Evolutionary conservation across 2,329 filamentous ascomycete genomes (phyloP).

Genomic region (Ophiocordyceps camponoti-floridani): DNA sequence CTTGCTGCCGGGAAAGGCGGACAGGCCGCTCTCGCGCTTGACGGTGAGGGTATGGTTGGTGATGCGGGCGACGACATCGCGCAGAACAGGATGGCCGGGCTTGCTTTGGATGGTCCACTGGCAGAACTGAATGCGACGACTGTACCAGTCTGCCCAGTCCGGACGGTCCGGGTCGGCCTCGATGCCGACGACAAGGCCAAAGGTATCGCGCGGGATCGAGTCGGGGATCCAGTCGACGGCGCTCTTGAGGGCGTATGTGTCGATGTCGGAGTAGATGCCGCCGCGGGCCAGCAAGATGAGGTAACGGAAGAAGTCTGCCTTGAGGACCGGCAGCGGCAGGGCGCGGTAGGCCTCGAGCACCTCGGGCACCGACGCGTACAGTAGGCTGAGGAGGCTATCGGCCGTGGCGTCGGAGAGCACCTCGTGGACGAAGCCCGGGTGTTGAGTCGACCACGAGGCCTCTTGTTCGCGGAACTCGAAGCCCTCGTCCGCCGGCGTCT

Average conservation of each 20-base stretch:
- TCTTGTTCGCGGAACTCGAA: slow-evolving; percentile 75
- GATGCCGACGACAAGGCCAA: slow-evolving; percentile 84
- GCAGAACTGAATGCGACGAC: slow-evolving; percentile 89
- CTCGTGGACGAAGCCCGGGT: slow-evolving; percentile 89
- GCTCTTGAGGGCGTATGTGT: slow-evolving; percentile 70
- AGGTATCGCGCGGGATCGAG: slow-evolving; percentile 53
- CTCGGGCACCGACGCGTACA: slow-evolving; percentile 71
- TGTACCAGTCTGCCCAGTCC: slow-evolving; percentile 95
- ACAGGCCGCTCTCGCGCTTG: slow-evolving; percentile 50
- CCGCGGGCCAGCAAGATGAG: slow-evolving; percentile 44
- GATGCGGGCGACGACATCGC: slow-evolving; percentile 73
- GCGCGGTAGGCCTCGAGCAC: slow-evolving; percentile 60
- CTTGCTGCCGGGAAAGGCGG: slow-evolving; percentile 42
- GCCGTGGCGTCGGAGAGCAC: slow-evolving; percentile 88
- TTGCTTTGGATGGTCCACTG: slow-evolving; percentile 98
- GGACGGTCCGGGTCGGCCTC: slow-evolving; percentile 87
- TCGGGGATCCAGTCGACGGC: slow-evolving; percentile 77
- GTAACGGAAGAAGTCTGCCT: slow-evolving; percentile 66
- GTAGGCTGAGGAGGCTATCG: slow-evolving; percentile 60
- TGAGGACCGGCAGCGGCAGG: slow-evolving; percentile 56
- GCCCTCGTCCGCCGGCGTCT: slow-evolving; percentile 54
- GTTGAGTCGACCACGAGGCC: slow-evolving; percentile 72
- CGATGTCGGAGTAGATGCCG: slow-evolving; percentile 74
- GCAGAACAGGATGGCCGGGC: slow-evolving; percentile 78
- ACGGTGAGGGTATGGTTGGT: slow-evolving; percentile 63